Evolutionary conservation across 495 filamentous ascomycete genomes (phyloP), one percentile per base, ranked within the genome.

Genomic region (Penicillium angulare): DNA sequence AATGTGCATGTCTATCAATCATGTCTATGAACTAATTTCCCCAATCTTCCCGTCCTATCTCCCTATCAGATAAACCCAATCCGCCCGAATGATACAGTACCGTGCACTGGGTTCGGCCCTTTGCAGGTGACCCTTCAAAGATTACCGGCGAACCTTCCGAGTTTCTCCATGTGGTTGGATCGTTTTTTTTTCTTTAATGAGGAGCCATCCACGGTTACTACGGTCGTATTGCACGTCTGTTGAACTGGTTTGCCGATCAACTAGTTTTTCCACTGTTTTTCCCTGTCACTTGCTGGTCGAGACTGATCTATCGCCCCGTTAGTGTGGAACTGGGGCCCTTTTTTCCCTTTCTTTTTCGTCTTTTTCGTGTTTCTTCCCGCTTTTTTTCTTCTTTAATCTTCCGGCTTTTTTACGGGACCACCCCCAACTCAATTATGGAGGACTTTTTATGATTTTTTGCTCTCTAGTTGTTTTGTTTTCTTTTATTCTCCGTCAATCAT

Each of bases 191-290:
- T n/a, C n/a, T n/a, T n/a, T n/a, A n/a, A n/a, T n/a, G n/a, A n/a
- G n/a, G n/a, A n/a, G 21, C 36, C 15, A 36, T 20, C 36, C 47
- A 52, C 43, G 31, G 33, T 45, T 55, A 49, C 55, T 43, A 58
- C 51, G 51, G 56, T 59, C 56, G 48, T 51, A 59, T 59, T 24
- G 17, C 39, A 38, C 8, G 13, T 15, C 12, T 9, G 8, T 24
- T 18, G 43, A 47, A 44, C 42, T 16, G 35, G 41, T 29, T 32
- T 32, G 41, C 24, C 41, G 41, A 44, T 44, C 41, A 12, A 44
- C 6, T 16, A 13, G 10, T 20, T 41, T 41, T 24, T 20, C 38
- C 16, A 15, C 22, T 31, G 9, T 34, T 32, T 22, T 47, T 20
- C 21, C 9, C 20, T 40, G 22, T 43, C 47, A 44, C 26, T 38